phyloP scores from a whole-genome alignment of 1,284 basidiomycete genomes.

The Mycena sp. region DNA sequence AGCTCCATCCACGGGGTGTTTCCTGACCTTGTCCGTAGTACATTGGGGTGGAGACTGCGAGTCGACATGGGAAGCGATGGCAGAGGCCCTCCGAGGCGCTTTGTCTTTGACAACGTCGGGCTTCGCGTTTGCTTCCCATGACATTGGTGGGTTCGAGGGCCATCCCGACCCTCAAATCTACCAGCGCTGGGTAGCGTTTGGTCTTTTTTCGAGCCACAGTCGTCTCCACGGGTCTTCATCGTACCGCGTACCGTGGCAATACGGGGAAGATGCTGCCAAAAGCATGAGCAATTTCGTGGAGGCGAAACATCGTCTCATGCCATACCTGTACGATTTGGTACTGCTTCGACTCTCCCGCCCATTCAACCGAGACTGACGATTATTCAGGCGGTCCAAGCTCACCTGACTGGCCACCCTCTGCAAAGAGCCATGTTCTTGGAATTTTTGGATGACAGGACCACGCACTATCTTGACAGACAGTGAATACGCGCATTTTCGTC shows the following conservation, averaged over 20 bases:
- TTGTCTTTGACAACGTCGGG: constrained; percentile 74
- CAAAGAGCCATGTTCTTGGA: constrained; percentile 81
- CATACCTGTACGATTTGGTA: constrained; percentile 74
- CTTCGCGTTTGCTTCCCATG: constrained; percentile 77
- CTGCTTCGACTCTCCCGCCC: constrained; percentile 1
- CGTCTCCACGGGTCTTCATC: constrained; percentile 77
- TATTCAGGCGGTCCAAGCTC: constrained; percentile 66
- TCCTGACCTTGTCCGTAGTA: constrained; percentile 41
- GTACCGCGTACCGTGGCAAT: constrained; percentile 81
- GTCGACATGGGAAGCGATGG: constrained; percentile 82
- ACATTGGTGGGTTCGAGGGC: constrained; percentile 83
- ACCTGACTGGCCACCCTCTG: constrained; percentile 67
- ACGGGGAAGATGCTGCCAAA: constrained; percentile 74
- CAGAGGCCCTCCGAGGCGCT: constrained; percentile 74
- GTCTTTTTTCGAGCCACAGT: constrained; percentile 75
- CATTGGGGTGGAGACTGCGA: constrained; percentile 86
- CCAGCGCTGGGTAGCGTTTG: constrained; percentile 81
- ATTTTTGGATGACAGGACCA: constrained; percentile 72
- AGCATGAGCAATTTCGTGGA: constrained; percentile 73
- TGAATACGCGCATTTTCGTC: constrained; percentile 54
- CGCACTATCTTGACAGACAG: constrained; percentile 72
- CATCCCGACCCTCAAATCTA: constrained; percentile 76
- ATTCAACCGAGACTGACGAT: constrained; percentile 9
- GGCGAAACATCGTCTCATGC: constrained; percentile 79
- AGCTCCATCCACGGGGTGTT: background rate